These are phyloP conservation scores for Galerina sulciceps DNA, from an alignment of 768 basidiomycete species.

Conservation along the genomic window DNA sequence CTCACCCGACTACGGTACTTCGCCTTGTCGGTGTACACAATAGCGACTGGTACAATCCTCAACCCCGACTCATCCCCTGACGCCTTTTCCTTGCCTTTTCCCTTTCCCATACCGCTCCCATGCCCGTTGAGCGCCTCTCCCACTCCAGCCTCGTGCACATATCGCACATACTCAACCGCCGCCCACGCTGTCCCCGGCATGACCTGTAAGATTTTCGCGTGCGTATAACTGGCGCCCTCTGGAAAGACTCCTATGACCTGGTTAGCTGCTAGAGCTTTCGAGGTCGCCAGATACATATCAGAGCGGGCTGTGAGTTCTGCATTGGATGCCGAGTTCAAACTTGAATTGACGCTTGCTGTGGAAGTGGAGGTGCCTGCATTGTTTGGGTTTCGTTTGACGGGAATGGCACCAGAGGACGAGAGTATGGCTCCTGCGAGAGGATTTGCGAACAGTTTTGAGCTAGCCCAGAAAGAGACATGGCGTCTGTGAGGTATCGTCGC, in stretches of 20 bases:
- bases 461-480: slow-evolving; percentile 71
- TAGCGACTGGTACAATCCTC: slow-evolving; percentile 62
- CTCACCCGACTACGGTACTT: slow-evolving; percentile 62
- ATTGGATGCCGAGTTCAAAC: not conserved
- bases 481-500: slow-evolving; percentile 63
- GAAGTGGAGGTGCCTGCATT: slow-evolving; percentile 15
- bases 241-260: slow-evolving; percentile 73
- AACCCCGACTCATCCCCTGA: slow-evolving; percentile 29
- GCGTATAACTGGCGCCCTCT: slow-evolving; percentile 60
- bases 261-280: slow-evolving; percentile 53
- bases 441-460: slow-evolving; percentile 67
- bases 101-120: slow-evolving; percentile 10
- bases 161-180: slow-evolving; percentile 66
- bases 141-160: slow-evolving; percentile 21
- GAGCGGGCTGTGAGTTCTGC: slow-evolving; percentile 31
- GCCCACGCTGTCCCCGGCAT: slow-evolving; percentile 74
- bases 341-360: not conserved
- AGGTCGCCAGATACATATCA: slow-evolving; percentile 58
- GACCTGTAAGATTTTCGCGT: slow-evolving; percentile 49
- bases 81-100: slow-evolving; percentile 23
- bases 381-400: slow-evolving; percentile 69
- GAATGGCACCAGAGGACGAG: slow-evolving; percentile 69
- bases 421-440: slow-evolving; percentile 55
- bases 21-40: slow-evolving; percentile 74
- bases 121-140: slow-evolving; percentile 5